A percentile compares a stretch with the other conserved stretches of the same genome.
These are phyloP conservation scores for Hypoxylon sp. DNA, from an alignment of 2,329 filamentous ascomycete species.

Conservation along the genomic window DNA sequence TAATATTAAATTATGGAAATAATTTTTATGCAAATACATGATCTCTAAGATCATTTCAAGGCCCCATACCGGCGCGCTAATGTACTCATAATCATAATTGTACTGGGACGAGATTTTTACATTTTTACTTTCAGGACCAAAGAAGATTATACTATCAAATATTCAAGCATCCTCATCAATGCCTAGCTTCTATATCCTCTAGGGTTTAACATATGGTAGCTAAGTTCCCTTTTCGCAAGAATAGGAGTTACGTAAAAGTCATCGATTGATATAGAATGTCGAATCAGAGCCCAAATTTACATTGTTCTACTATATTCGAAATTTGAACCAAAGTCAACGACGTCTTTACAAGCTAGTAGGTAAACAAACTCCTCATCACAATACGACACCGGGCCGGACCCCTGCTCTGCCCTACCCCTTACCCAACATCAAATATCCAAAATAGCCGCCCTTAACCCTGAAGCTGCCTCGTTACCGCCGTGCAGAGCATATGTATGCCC, in stretches of 20 bases:
- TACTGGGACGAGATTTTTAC: background rate
- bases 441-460: conserved; percentile 43
- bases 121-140: background rate
- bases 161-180: background rate
- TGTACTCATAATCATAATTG: background rate
- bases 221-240: background rate
- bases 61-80: no score
- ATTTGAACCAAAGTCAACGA: conserved; percentile 9
- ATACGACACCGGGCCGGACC: conserved; percentile 14
- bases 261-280: conserved; percentile 6
- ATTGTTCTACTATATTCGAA: background rate
- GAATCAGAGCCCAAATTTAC: conserved; percentile 10
- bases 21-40: no score
- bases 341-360: conserved; percentile 14
- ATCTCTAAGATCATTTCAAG: no score
- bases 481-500: conserved; percentile 40
- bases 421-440: conserved; percentile 35
- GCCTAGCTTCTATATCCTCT: background rate
- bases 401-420: conserved; percentile 21
- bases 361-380: conserved; percentile 15
- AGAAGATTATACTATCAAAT: background rate
- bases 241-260: conserved; percentile 3
- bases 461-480: conserved; percentile 31
- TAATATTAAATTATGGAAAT: no score
- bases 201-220: background rate